These are phyloP conservation scores for Oryza meridionalis DNA, from an alignment of 176 grass and related monocot species.

Conservation along the genomic window DNA sequence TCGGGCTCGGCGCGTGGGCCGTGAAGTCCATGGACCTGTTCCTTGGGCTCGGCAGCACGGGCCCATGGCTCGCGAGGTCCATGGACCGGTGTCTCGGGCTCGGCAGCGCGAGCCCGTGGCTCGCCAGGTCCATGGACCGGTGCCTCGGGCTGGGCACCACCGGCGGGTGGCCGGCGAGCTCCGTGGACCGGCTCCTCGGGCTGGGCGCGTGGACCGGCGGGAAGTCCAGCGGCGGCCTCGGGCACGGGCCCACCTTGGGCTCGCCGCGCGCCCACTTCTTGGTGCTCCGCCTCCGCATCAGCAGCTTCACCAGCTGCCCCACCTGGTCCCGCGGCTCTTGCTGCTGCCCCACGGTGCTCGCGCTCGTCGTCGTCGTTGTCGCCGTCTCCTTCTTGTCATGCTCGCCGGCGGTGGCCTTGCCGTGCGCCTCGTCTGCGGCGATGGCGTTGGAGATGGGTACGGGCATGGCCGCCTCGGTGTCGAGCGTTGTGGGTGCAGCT, in stretches of 20 bases:
- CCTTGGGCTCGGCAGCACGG: not conserved
- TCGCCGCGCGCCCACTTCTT: slow-evolving; percentile 36
- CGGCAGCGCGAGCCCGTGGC: not conserved
- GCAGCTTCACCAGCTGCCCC: slow-evolving; percentile 41
- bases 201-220: not conserved
- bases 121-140: not conserved
- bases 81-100: slow-evolving; percentile 26
- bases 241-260: slow-evolving; percentile 32
- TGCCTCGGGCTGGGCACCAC: slow-evolving; percentile 27
- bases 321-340: slow-evolving; percentile 29
- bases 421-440: not conserved
- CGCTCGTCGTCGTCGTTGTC: not conserved
- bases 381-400: not conserved
- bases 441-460: not conserved
- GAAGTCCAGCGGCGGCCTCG: slow-evolving; percentile 32
- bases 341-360: not conserved
- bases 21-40: slow-evolving; percentile 33
- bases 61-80: slow-evolving; percentile 19
- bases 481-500: not conserved
- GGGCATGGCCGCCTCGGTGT: slow-evolving; percentile 19
- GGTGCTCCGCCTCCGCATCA: slow-evolving; percentile 45
- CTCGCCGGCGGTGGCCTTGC: not conserved
- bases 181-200: slow-evolving; percentile 40
- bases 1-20: slow-evolving; percentile 11
- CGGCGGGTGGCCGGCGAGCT: slow-evolving; percentile 14